Conservation (phyloP, 1,139 yeast species). For the Debaryomyces fabryi region DNA sequence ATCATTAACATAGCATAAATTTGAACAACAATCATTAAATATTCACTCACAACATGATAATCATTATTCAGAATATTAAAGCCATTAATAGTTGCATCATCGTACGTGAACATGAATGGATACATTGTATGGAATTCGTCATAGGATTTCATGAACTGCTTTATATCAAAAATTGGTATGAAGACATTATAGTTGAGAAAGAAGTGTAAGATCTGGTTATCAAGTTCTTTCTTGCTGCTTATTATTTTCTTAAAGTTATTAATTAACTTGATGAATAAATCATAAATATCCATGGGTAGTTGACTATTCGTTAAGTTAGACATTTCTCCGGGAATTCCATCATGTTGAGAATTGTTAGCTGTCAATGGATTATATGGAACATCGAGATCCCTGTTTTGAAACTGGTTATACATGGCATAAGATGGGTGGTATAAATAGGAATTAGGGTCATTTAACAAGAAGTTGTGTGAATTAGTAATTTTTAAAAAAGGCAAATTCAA, state of each 20-base stretch:
- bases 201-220: constrained; percentile 53
- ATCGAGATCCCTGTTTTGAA: constrained; percentile 45
- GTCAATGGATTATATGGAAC: constrained; percentile 49
- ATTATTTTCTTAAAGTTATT: constrained; percentile 51
- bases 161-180: constrained; percentile 64
- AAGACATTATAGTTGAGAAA: constrained; percentile 60
- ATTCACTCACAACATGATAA: constrained; percentile 53
- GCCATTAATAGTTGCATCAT: constrained; percentile 53
- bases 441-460: constrained; percentile 46
- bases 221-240: constrained; percentile 48
- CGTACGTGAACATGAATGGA: constrained; percentile 53
- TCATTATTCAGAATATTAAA: constrained; percentile 55
- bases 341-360: constrained; percentile 25
- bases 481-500: constrained; percentile 50
- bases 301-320: constrained; percentile 24
- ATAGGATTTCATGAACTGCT: constrained; percentile 57
- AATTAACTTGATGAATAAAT: constrained; percentile 47
- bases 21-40: constrained; percentile 48
- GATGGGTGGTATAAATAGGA: constrained; percentile 49
- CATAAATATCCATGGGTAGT: constrained; percentile 47
- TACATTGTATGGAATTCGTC: constrained; percentile 61
- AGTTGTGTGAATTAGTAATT: constrained; percentile 51
- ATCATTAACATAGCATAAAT: constrained; percentile 52
- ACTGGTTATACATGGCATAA: constrained; percentile 40
- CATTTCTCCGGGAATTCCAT: constrained; percentile 21